phyloP scores from a whole-genome alignment of 1,139 yeast genomes.

The Yarrowia galli region DNA sequence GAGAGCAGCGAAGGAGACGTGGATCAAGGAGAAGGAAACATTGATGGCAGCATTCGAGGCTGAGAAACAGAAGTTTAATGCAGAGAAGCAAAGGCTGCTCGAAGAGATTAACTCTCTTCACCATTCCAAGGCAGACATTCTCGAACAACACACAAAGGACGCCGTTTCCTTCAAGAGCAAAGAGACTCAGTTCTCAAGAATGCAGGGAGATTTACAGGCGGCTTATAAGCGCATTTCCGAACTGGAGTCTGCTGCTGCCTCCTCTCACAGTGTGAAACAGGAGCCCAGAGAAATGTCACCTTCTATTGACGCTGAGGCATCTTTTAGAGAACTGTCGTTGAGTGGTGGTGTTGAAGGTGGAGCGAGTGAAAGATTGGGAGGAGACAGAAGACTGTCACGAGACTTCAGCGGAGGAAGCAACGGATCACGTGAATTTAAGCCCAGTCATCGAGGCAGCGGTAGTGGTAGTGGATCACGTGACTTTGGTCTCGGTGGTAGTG shows the following conservation, averaged over 20 bases:
- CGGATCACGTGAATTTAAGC: conserved; percentile 10
- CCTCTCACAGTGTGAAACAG: not conserved
- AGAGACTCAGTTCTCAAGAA: conserved; percentile 68
- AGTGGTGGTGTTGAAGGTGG: conserved; percentile 26
- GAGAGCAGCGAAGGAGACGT: conserved; percentile 57
- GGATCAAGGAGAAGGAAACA: conserved; percentile 58
- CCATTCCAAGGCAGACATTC: conserved; percentile 53
- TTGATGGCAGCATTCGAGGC: conserved; percentile 51
- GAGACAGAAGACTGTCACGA: conserved; percentile 13
- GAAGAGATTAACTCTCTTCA: conserved; percentile 56
- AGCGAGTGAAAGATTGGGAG: conserved; percentile 3
- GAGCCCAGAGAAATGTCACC: conserved; percentile 30
- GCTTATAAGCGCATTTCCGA: conserved; percentile 59
- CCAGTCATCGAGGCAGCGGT: conserved; percentile 8
- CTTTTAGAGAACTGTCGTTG: conserved; percentile 36
- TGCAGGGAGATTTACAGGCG: conserved; percentile 66
- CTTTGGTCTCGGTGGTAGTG: not conserved
- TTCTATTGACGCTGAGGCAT: conserved; percentile 40
- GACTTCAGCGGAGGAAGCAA: conserved; percentile 22
- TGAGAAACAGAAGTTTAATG: conserved; percentile 55
- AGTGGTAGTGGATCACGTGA: not conserved
- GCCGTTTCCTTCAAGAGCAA: conserved; percentile 65
- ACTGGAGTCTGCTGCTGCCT: conserved; percentile 57
- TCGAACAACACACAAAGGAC: conserved; percentile 61
- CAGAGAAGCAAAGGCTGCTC: conserved; percentile 56